Evolutionary conservation across 2,329 filamentous ascomycete species (phyloP).

Genomic region (Fusarium equiseti): DNA sequence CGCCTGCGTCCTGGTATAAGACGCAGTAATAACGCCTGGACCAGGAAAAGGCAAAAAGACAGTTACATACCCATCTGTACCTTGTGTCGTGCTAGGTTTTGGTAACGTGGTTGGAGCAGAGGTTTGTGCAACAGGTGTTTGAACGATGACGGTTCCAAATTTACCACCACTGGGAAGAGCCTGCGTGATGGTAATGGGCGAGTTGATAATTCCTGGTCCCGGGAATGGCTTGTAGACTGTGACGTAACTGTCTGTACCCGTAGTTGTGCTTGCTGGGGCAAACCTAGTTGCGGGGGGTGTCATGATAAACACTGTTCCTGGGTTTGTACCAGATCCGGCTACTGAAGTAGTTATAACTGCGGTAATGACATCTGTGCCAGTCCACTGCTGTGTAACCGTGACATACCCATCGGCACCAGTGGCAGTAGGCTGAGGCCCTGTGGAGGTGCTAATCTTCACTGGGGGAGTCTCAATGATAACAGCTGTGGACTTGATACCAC

Average conservation of each 20-base stretch:
- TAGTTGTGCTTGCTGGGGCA: constrained; percentile 8
- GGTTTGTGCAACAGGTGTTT: constrained; percentile 1
- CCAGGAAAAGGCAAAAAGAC: constrained; percentile 21
- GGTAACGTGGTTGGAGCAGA: background rate
- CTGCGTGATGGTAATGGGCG: constrained; percentile 26
- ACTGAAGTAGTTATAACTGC: constrained; percentile 27
- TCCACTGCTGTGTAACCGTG: constrained; percentile 18
- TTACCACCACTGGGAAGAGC: constrained; percentile 12
- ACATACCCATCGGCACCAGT: constrained; percentile 5
- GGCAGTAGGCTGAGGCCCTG: background rate
- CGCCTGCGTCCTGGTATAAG: constrained; percentile 15
- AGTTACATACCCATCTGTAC: constrained; percentile 9
- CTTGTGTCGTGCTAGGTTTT: constrained; percentile 9
- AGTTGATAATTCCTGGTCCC: constrained; percentile 26
- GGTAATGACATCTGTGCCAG: constrained; percentile 18
- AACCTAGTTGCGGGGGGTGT: constrained; percentile 26
- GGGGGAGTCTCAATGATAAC: constrained; percentile 27
- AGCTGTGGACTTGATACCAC: constrained; percentile 8
- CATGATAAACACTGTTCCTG: constrained; percentile 31
- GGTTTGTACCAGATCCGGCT: constrained; percentile 17
- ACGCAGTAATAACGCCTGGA: constrained; percentile 10
- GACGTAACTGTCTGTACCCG: constrained; percentile 28
- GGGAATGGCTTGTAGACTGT: constrained; percentile 32
- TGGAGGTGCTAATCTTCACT: background rate
- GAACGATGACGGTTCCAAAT: constrained; percentile 28